These are phyloP conservation scores for Venturia oleaginea DNA, from an alignment of 2,329 filamentous ascomycete genomes.

Conservation along the genomic window DNA sequence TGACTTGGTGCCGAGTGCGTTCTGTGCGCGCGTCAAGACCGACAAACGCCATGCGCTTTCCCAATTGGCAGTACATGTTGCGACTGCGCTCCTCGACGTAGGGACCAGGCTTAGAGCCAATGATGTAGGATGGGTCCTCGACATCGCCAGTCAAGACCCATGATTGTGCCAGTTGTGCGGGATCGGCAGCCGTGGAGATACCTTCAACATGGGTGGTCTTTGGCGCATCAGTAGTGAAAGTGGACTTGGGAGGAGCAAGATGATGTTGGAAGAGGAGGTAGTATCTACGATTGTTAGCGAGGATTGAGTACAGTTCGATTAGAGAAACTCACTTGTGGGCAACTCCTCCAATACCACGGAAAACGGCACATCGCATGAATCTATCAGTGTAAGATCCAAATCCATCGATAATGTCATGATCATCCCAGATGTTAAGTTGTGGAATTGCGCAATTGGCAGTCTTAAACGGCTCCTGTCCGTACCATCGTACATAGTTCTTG, in stretches of 20 bases:
- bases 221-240: slow-evolving; percentile 68
- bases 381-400: slow-evolving; percentile 58
- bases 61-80: slow-evolving; percentile 54
- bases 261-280: slow-evolving; percentile 66
- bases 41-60: slow-evolving; percentile 54
- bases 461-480: slow-evolving; percentile 56
- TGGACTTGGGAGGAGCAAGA: slow-evolving; percentile 71
- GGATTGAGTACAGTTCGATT: not conserved
- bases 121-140: slow-evolving; percentile 66
- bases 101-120: slow-evolving; percentile 62
- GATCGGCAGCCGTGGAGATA: slow-evolving; percentile 50
- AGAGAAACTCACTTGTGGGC: slow-evolving; percentile 30
- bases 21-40: slow-evolving; percentile 55
- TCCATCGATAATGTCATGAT: slow-evolving; percentile 58
- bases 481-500: slow-evolving; percentile 56
- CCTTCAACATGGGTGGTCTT: slow-evolving; percentile 41
- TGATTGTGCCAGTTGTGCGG: slow-evolving; percentile 62
- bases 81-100: slow-evolving; percentile 55
- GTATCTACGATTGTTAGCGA: slow-evolving; percentile 36
- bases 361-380: slow-evolving; percentile 57
- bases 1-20: slow-evolving; percentile 86
- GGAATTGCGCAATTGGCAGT: slow-evolving; percentile 53
- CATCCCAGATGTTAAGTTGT: slow-evolving; percentile 58
- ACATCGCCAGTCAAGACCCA: slow-evolving; percentile 55
- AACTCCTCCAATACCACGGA: slow-evolving; percentile 54